A percentile compares a stretch with the other conserved stretches of the same genome.
phyloP scores from a whole-genome alignment of 148 eudicot species.

The Silene conica region DNA sequence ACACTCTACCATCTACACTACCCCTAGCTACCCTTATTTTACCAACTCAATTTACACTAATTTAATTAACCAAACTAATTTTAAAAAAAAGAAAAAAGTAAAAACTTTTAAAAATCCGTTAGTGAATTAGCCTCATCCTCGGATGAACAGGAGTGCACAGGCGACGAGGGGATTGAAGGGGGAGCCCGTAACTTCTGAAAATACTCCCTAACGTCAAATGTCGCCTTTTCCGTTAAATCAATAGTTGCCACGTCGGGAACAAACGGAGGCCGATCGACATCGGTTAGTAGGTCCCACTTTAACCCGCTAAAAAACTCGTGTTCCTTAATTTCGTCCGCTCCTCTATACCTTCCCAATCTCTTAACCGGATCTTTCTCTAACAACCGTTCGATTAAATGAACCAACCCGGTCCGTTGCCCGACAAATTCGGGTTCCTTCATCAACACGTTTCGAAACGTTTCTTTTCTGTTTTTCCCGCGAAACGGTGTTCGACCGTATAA shows the following conservation, averaged over 20 bases:
- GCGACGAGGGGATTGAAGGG: conserved; percentile 26
- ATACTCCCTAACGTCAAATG: conserved; percentile 47
- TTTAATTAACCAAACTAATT: background rate
- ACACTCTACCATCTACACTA: conserved; percentile 17
- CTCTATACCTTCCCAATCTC: conserved; percentile 58
- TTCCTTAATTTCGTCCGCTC: conserved; percentile 60
- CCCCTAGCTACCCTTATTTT: conserved; percentile 35
- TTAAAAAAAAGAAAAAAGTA: background rate
- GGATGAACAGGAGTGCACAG: conserved; percentile 7
- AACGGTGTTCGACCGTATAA: conserved; percentile 80
- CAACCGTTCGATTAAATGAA: conserved; percentile 59
- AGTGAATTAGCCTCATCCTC: conserved; percentile 24
- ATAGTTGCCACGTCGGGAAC: conserved; percentile 40
- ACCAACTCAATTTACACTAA: conserved; percentile 14
- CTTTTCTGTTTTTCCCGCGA: conserved; percentile 61
- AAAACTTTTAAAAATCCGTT: conserved; percentile 42
- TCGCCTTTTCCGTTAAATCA: conserved; percentile 5
- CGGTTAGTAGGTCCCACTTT: conserved; percentile 67
- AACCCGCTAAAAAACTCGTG: conserved; percentile 70
- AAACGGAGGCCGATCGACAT: conserved; percentile 71
- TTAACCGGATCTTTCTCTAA: conserved; percentile 60
- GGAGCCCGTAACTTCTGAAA: conserved; percentile 36
- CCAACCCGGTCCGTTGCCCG: conserved; percentile 48
- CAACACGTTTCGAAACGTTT: conserved; percentile 57
- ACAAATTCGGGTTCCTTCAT: conserved; percentile 37